Evolutionary conservation across 306 rosid species (phyloP), one percentile per base, ranked within the genome.

Genomic region (Cucumis sativus): DNA sequence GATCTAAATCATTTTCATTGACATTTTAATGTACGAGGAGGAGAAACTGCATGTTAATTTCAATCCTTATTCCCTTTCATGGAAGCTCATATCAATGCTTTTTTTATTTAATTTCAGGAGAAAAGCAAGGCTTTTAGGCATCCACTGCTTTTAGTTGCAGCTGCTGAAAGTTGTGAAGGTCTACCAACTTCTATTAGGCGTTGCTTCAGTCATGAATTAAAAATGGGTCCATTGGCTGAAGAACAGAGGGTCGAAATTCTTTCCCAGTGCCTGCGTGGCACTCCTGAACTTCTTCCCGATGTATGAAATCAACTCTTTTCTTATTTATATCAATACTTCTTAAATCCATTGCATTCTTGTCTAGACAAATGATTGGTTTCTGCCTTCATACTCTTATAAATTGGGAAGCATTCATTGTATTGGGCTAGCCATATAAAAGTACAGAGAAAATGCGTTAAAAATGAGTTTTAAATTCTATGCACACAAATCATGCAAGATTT

Each of bases 201-300:
- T 56, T 88, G 97, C 88, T 92, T 95, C 85, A 95, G 97, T 89
- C 99, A 92, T 64, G 99, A 95, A 88, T 78, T 92, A 82, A 90
- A 80, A 76, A 89, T 92, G 97, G 93, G 91, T 59, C 81, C 99
- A 54, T 88, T 95, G 87, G 87, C 90, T 54, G 99, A 95, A 83
- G 97, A 95, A 77, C 99, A 95, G 80, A 87, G 99, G 75, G 82
- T 87, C 79, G 88, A 86, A 83, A 88, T 95, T 90, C 81, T 95
- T 62, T 84, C 85, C 45, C 88, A 88, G 79, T 90, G 91, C 8
- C 86, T 95, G 85, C 89, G 82, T 83, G 84, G 78, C 79, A 82
- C 84, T 78, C 85, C 93, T 30, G 82, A 82, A 61, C 86, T 91
- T 80, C 85, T 88, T 77, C 81, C 90, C 75, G 63, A 83, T 69